Percentiles rank a stretch among this genome's conserved stretches.
These are phyloP conservation scores for Claviceps pazoutovae DNA, from an alignment of 2,329 filamentous ascomycete species.

Conservation along the genomic window DNA sequence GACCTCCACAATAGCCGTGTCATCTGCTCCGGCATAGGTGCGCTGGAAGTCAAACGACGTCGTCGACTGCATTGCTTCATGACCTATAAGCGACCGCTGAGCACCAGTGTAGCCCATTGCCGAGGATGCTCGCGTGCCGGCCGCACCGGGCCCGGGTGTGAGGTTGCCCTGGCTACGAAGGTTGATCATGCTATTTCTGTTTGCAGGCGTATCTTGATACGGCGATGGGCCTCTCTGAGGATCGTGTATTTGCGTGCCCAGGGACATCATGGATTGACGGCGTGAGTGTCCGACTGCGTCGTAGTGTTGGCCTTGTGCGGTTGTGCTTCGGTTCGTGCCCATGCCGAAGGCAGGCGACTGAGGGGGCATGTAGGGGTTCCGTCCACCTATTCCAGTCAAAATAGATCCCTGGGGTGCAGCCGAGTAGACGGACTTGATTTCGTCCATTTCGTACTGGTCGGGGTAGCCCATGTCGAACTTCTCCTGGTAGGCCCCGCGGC, in stretches of 20 bases:
- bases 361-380: conserved; percentile 67
- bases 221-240: conserved; percentile 39
- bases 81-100: conserved; percentile 30
- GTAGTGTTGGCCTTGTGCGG: conserved; percentile 31
- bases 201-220: conserved; percentile 39
- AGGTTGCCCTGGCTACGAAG: conserved; percentile 33
- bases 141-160: conserved; percentile 28
- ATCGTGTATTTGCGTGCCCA: conserved; percentile 33
- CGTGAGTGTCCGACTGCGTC: conserved; percentile 39
- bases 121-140: conserved; percentile 26
- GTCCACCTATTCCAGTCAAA: conserved; percentile 65
- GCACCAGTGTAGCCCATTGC: conserved; percentile 34
- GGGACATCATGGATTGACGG: conserved; percentile 61
- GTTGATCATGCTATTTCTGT: conserved; percentile 49
- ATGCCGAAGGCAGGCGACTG: conserved; percentile 61
- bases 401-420: conserved; percentile 81
- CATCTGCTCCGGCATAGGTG: conserved; percentile 53
- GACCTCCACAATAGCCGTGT: conserved; percentile 67
- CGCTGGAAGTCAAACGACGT: conserved; percentile 48
- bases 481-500: conserved; percentile 58
- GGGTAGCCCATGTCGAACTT: conserved; percentile 53
- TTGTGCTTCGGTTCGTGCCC: conserved; percentile 24
- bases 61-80: conserved; percentile 33
- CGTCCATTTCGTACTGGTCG: conserved; percentile 89
- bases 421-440: conserved; percentile 93